phyloP scores from a whole-genome alignment of 1,284 basidiomycete species.

The Ceratobasidium sp. region DNA sequence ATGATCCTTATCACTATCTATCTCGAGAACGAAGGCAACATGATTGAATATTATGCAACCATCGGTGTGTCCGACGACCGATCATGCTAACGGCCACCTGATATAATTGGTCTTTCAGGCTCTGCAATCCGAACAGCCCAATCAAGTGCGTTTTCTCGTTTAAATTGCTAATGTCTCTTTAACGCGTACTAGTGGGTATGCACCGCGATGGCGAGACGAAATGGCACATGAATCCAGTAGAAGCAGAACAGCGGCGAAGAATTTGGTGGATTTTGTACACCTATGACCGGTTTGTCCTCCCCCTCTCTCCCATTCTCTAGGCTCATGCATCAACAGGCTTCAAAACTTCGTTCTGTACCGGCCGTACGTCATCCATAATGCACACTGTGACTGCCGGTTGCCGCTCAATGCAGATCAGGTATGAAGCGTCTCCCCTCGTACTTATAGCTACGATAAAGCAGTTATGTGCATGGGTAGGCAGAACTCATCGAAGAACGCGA shows the following conservation, averaged over 20 bases:
- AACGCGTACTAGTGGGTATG: conserved; percentile 23
- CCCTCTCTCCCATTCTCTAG: background rate
- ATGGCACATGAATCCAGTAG: conserved; percentile 38
- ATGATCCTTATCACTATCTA: conserved; percentile 41
- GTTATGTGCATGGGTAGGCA: background rate
- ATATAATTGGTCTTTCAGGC: conserved; percentile 4
- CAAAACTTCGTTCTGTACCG: conserved; percentile 36
- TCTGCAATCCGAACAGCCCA: conserved; percentile 37
- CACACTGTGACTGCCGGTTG: conserved; percentile 21
- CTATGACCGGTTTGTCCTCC: conserved; percentile 24
- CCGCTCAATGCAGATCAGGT: conserved; percentile 37
- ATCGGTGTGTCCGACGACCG: background rate
- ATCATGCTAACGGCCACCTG: background rate
- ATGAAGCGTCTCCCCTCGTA: background rate
- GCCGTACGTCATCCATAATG: conserved; percentile 30
- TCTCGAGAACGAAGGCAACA: conserved; percentile 40
- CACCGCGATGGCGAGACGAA: conserved; percentile 34
- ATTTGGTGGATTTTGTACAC: conserved; percentile 38
- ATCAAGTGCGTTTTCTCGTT: conserved; percentile 12
- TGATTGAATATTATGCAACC: conserved; percentile 32
- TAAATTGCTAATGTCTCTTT: background rate
- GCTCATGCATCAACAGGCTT: background rate
- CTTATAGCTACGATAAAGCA: background rate
- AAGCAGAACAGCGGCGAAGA: conserved; percentile 38
- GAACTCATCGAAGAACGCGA: conserved; percentile 37